phyloP scores from a whole-genome alignment of 441 rosid species.

The Mallotus repandus region DNA sequence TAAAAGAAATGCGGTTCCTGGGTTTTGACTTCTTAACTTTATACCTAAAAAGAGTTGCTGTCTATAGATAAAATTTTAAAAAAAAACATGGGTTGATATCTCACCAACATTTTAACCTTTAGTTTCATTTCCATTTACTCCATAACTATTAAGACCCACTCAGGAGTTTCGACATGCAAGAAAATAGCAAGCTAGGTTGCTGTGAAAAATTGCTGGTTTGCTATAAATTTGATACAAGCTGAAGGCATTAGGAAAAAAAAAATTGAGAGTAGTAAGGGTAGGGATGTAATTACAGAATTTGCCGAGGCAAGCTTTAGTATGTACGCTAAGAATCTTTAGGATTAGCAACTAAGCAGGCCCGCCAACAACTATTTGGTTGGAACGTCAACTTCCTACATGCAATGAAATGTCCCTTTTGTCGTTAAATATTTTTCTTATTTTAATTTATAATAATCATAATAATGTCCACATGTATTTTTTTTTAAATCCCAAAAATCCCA shows the following conservation, averaged over 20 bases:
- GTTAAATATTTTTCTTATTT: slow-evolving; percentile 14
- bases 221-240: too few relatives aligned
- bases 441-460: background rate
- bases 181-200: background rate
- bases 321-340: slow-evolving; percentile 20
- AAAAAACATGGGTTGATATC: background rate
- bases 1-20: background rate
- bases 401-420: slow-evolving; percentile 33
- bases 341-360: slow-evolving; percentile 22
- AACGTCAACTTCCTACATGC: slow-evolving; percentile 40
- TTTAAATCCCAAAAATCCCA: background rate
- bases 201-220: background rate
- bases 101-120: background rate
- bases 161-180: background rate
- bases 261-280: background rate
- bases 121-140: background rate
- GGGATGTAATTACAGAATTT: slow-evolving; percentile 7
- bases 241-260: background rate
- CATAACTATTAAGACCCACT: too few relatives aligned
- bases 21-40: slow-evolving; percentile 12
- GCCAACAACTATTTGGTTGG: slow-evolving; percentile 49
- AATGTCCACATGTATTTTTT: background rate
- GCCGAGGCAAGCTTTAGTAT: background rate
- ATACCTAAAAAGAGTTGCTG: background rate
- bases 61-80: background rate